Evolutionary conservation across 2,329 filamentous ascomycete species (phyloP), one percentile per base, ranked within the genome.

Genomic region (Trichoderma endophyticum): DNA sequence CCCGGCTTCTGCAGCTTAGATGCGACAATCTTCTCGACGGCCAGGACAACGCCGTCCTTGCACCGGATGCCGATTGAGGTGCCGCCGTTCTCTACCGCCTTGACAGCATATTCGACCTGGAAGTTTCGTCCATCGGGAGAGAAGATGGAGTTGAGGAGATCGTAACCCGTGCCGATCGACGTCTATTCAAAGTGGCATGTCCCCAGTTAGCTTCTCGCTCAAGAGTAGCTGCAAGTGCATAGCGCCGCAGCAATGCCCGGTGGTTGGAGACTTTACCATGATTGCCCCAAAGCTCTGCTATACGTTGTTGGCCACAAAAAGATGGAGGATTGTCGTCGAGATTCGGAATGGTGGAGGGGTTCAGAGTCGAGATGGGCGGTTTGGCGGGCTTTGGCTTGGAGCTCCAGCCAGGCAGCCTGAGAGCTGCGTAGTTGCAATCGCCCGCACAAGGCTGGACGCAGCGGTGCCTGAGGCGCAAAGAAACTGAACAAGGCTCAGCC

Each of bases 101-200:
- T 99, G 78, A 97, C 92, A 77, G 96, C 96, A 83, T 99, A 99
- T 88, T 99, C 96, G 83, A 97, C 94, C 85, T 99, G 96, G 84
- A 99, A 99, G 84, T 99, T 99, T 78, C 96, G 93, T 81, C 96
- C 96, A 86, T 99, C 96, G 76, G 96, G 96, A 63, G 96, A 98
- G 88, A 98, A 99, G 87, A 98, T 97, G 80, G 96, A 98, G 89
- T 99, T 99, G 82, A 94, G 94, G 79, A 99, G 92, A 90, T 99
- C 96, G 86, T 99, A 99, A 81, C 96, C 96, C 80, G 96, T 99
- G 82, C 96, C 96, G 92, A 99, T 99, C 81, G 96, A 99, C 80
- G 96, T 99, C 96, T 99, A 77, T 48, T 57, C 24, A n/a, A n/a
- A n/a, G 51, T 48, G 30, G 18, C 65, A 62, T 51, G 34, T 36